Evolutionary conservation across 768 basidiomycete species (phyloP), one percentile per base, ranked within the genome.

Genomic region (Leucocoprinus leucothites): DNA sequence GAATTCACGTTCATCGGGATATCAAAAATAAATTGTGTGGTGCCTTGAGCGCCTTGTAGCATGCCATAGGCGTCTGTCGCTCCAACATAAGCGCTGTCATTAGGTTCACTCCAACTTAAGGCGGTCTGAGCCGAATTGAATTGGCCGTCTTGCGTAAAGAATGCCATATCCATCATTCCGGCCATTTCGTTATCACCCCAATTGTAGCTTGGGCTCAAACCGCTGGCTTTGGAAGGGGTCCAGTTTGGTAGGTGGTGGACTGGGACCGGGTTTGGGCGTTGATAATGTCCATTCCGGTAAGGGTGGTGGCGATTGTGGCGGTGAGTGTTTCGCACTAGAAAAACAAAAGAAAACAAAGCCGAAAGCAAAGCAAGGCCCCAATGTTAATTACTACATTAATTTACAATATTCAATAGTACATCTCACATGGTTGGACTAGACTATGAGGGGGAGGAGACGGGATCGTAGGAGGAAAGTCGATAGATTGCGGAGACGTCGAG

Each of bases 271-370:
- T 41, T 24, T 43, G 28, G 51, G 18, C 26, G 41, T 11, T 52
- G 51, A 8, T n/a, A 21, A 11, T 26, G 16, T 6, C 6, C 22
- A n/a, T 38, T 38, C 16, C 9, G 38, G 40, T 70, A 8, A 60
- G 60, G 2, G 21, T 22, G 34, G 69, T 67, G 56, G 72, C 72
- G 2, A 49, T 43, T 0, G 57, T 48, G 19, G 70, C 69, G 34
- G 67, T 69, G 34, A 59, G 48, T 58, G 43, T 38, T 38, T 38
- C 16, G 38, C 38, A 58, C 51, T 53, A 64, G 60, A 61, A 56
- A 53, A 48, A 63, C 9, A 58, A 60, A 57, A 59, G 55, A 58
- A 50, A 22, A 34, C 25, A 49, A 44, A 19, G 6, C 54, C 38
- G 21, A 65, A 62, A 62, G 48, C 46, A 64, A 31, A 31, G 47